phyloP scores from a whole-genome alignment of 768 basidiomycete genomes.

The Tricholoma sp. region DNA sequence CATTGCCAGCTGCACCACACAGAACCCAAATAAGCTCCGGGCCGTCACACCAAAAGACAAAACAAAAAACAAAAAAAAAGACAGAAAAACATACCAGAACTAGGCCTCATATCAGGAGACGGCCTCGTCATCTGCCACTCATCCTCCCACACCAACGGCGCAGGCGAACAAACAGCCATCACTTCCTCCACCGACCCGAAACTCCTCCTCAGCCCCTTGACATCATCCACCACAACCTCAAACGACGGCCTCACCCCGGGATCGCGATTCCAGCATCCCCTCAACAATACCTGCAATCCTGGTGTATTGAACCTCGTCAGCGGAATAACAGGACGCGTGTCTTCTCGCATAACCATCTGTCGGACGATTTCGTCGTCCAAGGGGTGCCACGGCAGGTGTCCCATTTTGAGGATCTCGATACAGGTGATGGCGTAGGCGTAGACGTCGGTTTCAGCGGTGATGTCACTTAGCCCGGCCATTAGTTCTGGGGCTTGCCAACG shows the following conservation, averaged over 20 bases:
- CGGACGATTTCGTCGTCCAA: conserved; percentile 48
- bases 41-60: not conserved
- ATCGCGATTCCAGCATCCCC: conserved; percentile 51
- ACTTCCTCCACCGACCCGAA: conserved; percentile 17
- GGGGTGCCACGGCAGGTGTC: conserved; percentile 53
- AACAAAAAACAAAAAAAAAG: too few species aligned
- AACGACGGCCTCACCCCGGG: conserved; percentile 51
- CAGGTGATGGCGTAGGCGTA: conserved; percentile 68
- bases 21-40: not conserved
- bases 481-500: conserved; percentile 74
- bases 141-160: conserved; percentile 7
- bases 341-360: conserved; percentile 45
- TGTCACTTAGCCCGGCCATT: conserved; percentile 38
- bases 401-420: conserved; percentile 58
- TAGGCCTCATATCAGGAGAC: conserved; percentile 38
- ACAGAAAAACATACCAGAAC: conserved; percentile 18
- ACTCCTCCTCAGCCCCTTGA: conserved; percentile 40
- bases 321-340: conserved; percentile 48
- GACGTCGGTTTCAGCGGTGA: conserved; percentile 54
- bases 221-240: conserved; percentile 36
- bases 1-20: not conserved
- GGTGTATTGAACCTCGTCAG: conserved; percentile 20
- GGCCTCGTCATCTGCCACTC: conserved; percentile 17
- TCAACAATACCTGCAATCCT: conserved; percentile 39
- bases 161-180: conserved; percentile 5